phyloP scores from a whole-genome alignment of 2,329 filamentous ascomycete genomes.

The Penicillium expansum region DNA sequence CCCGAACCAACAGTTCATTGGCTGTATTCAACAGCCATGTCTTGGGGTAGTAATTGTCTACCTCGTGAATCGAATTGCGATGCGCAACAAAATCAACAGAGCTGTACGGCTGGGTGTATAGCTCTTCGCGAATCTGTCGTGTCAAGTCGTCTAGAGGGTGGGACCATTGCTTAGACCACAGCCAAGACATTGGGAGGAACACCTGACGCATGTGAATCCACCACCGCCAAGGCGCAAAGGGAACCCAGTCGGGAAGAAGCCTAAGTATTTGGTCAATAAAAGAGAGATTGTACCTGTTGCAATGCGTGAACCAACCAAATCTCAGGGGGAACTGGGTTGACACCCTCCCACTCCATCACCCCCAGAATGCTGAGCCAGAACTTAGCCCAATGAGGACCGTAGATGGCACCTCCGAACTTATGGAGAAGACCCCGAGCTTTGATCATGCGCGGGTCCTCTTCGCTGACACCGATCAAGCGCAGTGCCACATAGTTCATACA shows the following conservation, averaged over 20 bases:
- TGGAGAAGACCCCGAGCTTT: conserved; percentile 81
- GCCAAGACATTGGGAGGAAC: conserved; percentile 86
- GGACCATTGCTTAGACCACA: conserved; percentile 80
- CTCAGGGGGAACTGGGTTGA: conserved; percentile 92
- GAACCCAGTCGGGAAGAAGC: conserved; percentile 84
- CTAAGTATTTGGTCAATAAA: conserved; percentile 29
- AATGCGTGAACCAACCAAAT: conserved; percentile 61
- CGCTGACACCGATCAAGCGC: conserved; percentile 75
- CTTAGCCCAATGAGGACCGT: conserved; percentile 93
- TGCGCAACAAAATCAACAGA: conserved; percentile 73
- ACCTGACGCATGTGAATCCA: conserved; percentile 98
- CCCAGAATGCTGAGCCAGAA: conserved; percentile 88
- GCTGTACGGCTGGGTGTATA: conserved; percentile 76
- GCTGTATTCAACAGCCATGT: conserved; percentile 73
- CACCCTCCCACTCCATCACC: conserved; percentile 82
- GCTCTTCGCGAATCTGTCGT: conserved; percentile 69
- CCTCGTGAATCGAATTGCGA: conserved; percentile 74
- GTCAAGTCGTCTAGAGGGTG: conserved; percentile 74
- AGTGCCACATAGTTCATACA: conserved; percentile 81
- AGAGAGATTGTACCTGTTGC: neutral
- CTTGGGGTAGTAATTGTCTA: conserved; percentile 93
- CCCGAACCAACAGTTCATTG: conserved; percentile 74
- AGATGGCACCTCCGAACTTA: conserved; percentile 77
- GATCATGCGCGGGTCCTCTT: conserved; percentile 80
- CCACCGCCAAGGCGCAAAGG: conserved; percentile 88